Evolutionary conservation across 1,284 basidiomycete species (phyloP), one percentile per base, ranked within the genome.

Genomic region (Cryptococcus jaspeensis): DNA sequence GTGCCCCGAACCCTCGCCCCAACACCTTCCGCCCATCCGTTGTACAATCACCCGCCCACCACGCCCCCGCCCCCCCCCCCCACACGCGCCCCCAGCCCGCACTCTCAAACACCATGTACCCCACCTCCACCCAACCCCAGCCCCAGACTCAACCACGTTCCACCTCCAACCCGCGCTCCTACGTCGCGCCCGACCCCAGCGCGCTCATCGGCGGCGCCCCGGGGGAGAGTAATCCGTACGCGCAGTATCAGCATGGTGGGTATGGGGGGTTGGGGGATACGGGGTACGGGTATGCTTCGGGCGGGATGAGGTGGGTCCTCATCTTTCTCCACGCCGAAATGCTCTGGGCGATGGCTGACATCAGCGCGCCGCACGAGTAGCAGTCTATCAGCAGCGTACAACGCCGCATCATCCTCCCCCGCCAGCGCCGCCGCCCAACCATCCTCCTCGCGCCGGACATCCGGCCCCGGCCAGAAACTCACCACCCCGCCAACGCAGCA

Each of bases 81-180:
- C 28, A 32, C 28, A 4, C 28, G 9, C 28, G 28, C 4, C 28
- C 28, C 2, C 59, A 55, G 55, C 50, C 52, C 11, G 32, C 39
- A 22, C 42, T 32, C 12, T 20, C 59, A 28, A 55, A 62, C 59
- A 67, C 4, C 28, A 32, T 69, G 66, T 66, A 67, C 50, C 52
- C 61, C 41, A 58, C 63, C 40, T 54, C 55, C n/a, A n/a, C n/a
- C n/a, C n/a, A n/a, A n/a, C n/a, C n/a, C n/a, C n/a, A n/a, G n/a
- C n/a, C n/a, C n/a, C n/a, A n/a, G 50, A 9, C 28, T 9, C 61
- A 63, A 25, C 72, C 69, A 52, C 65, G 70, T 13, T 61, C 52
- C 36, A 52, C 65, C 35, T 66, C 70, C 23, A 74, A 71, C 53
- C 72, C 72, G 20, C 60, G 70, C 23, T 47, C 69, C 2, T 73